Evolutionary conservation across 2,329 filamentous ascomycete genomes (phyloP), one percentile per base, ranked within the genome.

Genomic region (Ceratocystis destructans): DNA sequence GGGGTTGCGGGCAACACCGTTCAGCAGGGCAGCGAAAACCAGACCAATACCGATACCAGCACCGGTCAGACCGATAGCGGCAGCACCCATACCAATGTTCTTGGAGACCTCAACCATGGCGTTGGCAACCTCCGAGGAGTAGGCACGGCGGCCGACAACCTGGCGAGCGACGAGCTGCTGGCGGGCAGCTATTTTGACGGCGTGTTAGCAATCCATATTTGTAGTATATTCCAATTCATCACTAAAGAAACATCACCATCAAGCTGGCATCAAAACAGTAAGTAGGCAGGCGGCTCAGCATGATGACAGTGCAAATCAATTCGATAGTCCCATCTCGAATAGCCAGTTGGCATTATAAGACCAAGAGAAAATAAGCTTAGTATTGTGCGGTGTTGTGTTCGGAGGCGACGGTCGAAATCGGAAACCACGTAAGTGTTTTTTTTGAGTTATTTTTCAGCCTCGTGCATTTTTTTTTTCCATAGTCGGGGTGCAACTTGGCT

Each of bases 1-100:
- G 76, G 90, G 90, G 89, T 96, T 96, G 83, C 90, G 89, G 83
- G 90, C 89, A 78, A 94, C 89, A 82, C 86, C 86, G 80, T 89
- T 87, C 77, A 95, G 84, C 77, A 95, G 89, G 75, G 89, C 87
- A 77, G 88, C 89, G 86, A 95, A 95, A 77, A 95, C 90, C 77
- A 93, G 86, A 84, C 90, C 90, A 80, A 94, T 95, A 89, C 90
- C 90, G 79, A 94, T 90, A 90, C 89, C 88, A 77, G 89, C 88
- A 87, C 88, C 88, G 77, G 88, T 89, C 76, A 95, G 88, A 88
- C 90, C 90, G 77, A 95, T 91, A 82, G 90, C 90, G 76, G 90
- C 90, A 74, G 86, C 82, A 80, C 88, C 88, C 88, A 91, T 91
- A 84, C 88, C 88, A 76, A 91, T 78, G 87, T 91, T 91, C 85